Base-by-base conservation (phyloP, 805 yeast genomes). In the Saturnispora sanitii region DNA sequence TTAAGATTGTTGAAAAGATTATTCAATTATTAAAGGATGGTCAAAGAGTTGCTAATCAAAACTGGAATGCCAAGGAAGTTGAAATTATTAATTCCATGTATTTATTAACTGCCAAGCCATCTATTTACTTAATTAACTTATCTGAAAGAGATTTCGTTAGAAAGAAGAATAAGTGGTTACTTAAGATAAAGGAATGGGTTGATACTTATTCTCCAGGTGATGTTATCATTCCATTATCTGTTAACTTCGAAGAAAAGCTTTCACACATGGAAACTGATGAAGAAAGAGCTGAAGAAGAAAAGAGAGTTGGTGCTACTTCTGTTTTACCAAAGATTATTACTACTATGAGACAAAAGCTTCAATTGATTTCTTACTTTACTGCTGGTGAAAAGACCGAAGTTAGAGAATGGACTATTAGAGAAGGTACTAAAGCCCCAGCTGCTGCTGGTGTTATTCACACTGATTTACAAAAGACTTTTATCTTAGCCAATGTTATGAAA, bases 401-500 rank as follows among this genome's bases (percentile, higher is more conserved):
- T 8, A 68, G 90, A 54, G 94, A 87, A 58, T 87, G 96, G 96
- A 82, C 87, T 15, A 69, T 87, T 41, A 71, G 88, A 55, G 67
- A 68, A 38, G 84, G 86, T 23, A 72, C 82, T 15, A 72, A 75
- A 28, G 95, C 94, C 2, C 88, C 90, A 29, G 83, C 83, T 47
- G 95, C 94, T 2, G 96, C 96, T 1, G 94, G 88, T 18, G 79
- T 81, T 26, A 87, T 87, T 45, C 96, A 87, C 57, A 81, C 85
- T 6, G 96, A 86, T 57, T 63, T 86, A 41, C 79, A 81, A 62
- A 75, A 79, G 52, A 82, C 94, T 1, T 87, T 87, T 57, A 75
- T 87, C 35, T 73, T 75, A 54, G 94, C 92, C 8, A 77, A 79
- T 43, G 82, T 87, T 22, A 70, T 74, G 54, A 81, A 81, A 52